Evolutionary conservation across 2,329 filamentous ascomycete species (phyloP).

Genomic region (Sclerotinia trifoliorum): DNA sequence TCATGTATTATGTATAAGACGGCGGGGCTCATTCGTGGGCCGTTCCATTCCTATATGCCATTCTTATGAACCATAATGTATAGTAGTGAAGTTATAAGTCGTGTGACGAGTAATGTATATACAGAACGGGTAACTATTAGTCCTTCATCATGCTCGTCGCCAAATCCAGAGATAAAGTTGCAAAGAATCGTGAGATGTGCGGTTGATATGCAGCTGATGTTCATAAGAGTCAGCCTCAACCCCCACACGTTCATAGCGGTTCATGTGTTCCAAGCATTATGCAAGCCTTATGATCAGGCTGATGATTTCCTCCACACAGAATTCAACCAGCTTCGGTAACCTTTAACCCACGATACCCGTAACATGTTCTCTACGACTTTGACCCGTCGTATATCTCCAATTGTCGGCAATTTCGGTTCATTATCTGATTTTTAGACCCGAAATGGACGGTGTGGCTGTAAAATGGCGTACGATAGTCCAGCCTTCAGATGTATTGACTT

Average conservation of each 20-base stretch:
- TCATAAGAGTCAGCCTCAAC: conserved; percentile 19
- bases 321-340: neutral
- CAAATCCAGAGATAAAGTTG: conserved; percentile 12
- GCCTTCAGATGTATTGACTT: conserved; percentile 23
- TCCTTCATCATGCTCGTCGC: conserved; percentile 8
- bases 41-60: neutral
- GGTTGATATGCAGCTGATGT: conserved; percentile 18
- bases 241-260: conserved; percentile 4
- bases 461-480: conserved; percentile 24
- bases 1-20: neutral
- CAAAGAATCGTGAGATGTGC: conserved; percentile 9
- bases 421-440: neutral
- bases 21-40: neutral
- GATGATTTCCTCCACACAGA: neutral
- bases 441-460: conserved; percentile 20
- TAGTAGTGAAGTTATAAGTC: neutral
- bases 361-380: neutral
- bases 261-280: conserved; percentile 13
- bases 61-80: neutral
- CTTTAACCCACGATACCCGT: neutral
- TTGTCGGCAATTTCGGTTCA: neutral
- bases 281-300: conserved; percentile 19
- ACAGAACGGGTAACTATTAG: neutral
- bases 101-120: conserved; percentile 6
- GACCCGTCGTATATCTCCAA: neutral